A percentile compares a stretch with the other conserved stretches of the same genome.
phyloP scores from a whole-genome alignment of 202 grass and related monocot genomes.

The Alloteropsis angusta region DNA sequence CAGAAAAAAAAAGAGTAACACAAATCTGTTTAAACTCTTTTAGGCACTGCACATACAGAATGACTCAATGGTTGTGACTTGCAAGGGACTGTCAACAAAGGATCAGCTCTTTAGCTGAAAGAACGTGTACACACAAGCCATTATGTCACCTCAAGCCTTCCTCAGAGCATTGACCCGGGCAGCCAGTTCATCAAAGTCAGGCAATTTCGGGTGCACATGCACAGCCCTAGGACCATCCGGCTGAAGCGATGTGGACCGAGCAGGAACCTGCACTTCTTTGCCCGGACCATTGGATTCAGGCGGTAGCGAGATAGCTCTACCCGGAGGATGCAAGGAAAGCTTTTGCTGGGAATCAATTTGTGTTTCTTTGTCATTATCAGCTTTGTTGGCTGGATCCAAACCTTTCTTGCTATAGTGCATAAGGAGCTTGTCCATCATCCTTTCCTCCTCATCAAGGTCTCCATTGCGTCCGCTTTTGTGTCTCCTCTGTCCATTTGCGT shows the following conservation, averaged over 20 bases:
- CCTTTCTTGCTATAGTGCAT: slow-evolving; percentile 66
- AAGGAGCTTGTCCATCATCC: slow-evolving; percentile 63
- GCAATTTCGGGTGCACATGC: slow-evolving; percentile 63
- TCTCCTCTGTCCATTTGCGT: slow-evolving; percentile 9
- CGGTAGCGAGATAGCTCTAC: slow-evolving; percentile 43
- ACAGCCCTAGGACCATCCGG: slow-evolving; percentile 27
- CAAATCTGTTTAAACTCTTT: background rate
- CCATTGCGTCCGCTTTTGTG: background rate
- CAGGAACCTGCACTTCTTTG: slow-evolving; percentile 24
- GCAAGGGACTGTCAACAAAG: background rate
- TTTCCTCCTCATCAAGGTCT: slow-evolving; percentile 64
- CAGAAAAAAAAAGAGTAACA: background rate
- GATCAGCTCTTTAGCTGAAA: slow-evolving; percentile 6
- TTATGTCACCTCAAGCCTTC: slow-evolving; percentile 26
- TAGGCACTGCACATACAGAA: slow-evolving; percentile 6
- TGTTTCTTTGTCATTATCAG: background rate
- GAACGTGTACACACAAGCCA: background rate
- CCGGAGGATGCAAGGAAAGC: slow-evolving; percentile 22
- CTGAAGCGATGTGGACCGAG: slow-evolving; percentile 42
- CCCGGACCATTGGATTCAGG: background rate
- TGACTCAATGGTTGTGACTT: background rate
- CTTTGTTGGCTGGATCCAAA: slow-evolving; percentile 7
- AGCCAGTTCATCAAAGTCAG: slow-evolving; percentile 76
- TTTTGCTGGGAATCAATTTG: slow-evolving; percentile 23
- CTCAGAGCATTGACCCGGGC: slow-evolving; percentile 55